Conservation (phyloP, 2,329 filamentous ascomycete species). For the Diplodia intermedia region DNA sequence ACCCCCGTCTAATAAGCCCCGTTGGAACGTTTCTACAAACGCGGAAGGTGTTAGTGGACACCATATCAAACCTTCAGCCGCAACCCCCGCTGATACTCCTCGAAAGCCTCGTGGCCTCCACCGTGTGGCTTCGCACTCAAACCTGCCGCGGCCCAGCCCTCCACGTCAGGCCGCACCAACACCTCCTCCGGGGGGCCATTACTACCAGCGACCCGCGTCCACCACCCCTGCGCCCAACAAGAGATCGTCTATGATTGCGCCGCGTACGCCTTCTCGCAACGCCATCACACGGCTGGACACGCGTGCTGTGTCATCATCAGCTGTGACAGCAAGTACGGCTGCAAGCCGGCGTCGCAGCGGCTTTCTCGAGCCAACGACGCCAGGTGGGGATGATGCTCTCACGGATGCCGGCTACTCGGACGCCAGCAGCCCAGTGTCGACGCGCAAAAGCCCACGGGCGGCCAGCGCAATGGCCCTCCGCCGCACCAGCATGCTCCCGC, state of each 20-base stretch:
- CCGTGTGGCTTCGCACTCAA: conserved; percentile 43
- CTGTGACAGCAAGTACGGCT: background rate
- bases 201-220: conserved; percentile 38
- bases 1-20: conserved; percentile 41
- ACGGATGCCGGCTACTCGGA: conserved; percentile 25
- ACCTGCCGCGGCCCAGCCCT: conserved; percentile 40
- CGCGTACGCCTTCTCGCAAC: conserved; percentile 31
- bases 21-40: conserved; percentile 50
- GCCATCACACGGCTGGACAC: conserved; percentile 20
- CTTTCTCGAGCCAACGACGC: conserved; percentile 18
- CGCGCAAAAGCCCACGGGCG: conserved; percentile 26
- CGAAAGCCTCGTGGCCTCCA: conserved; percentile 38
- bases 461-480: conserved; percentile 23
- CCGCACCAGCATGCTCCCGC: conserved; percentile 31
- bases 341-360: conserved; percentile 17
- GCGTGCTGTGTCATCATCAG: conserved; percentile 22
- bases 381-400: conserved; percentile 8
- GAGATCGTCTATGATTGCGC: conserved; percentile 7
- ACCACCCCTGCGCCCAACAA: conserved; percentile 40
- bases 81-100: conserved; percentile 42
- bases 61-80: conserved; percentile 47
- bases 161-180: conserved; percentile 40
- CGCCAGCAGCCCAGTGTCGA: conserved; percentile 16
- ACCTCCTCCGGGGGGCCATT: conserved; percentile 38
- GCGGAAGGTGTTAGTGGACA: conserved; percentile 49